Evolutionary conservation across 805 yeast genomes (phyloP).

Genomic region (Priceomyces medius): DNA sequence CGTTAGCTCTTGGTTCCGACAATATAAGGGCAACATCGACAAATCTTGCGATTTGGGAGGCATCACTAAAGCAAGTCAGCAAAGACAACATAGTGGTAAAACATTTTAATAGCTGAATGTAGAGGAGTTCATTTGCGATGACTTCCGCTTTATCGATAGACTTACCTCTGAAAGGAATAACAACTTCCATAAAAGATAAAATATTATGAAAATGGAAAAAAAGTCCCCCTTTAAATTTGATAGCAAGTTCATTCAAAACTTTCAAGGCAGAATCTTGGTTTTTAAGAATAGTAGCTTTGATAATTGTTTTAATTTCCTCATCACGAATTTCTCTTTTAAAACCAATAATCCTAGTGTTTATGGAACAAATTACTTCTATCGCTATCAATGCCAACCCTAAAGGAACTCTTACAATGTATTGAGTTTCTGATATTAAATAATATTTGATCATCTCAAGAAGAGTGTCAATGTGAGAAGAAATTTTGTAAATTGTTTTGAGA

Average conservation of each 20-base stretch:
- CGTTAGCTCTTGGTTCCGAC: slow-evolving; percentile 35
- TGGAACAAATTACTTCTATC: slow-evolving; percentile 53
- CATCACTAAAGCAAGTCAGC: slow-evolving; percentile 45
- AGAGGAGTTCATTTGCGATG: slow-evolving; percentile 37
- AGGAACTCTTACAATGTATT: slow-evolving; percentile 58
- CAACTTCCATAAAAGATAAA: slow-evolving; percentile 54
- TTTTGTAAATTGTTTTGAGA: slow-evolving; percentile 49
- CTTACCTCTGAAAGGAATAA: slow-evolving; percentile 52
- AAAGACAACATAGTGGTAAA: slow-evolving; percentile 28
- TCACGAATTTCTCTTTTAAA: slow-evolving; percentile 62
- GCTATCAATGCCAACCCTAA: slow-evolving; percentile 54
- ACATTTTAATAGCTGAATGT: slow-evolving; percentile 34
- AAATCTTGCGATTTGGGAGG: slow-evolving; percentile 52
- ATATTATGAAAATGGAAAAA: slow-evolving; percentile 52
- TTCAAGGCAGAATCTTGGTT: slow-evolving; percentile 47
- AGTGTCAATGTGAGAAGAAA: slow-evolving; percentile 51
- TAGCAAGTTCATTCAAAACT: slow-evolving; percentile 38
- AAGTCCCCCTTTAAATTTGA: slow-evolving; percentile 34
- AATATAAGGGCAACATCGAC: slow-evolving; percentile 54
- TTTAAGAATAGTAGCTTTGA: slow-evolving; percentile 43
- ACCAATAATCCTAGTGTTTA: slow-evolving; percentile 55
- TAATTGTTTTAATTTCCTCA: slow-evolving; percentile 42
- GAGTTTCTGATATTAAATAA: slow-evolving; percentile 51
- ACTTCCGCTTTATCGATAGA: slow-evolving; percentile 30
- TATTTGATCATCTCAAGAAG: slow-evolving; percentile 41